These are phyloP conservation scores for Mentha longifolia DNA, from an alignment of 257 asterid species.

Conservation along the genomic window DNA sequence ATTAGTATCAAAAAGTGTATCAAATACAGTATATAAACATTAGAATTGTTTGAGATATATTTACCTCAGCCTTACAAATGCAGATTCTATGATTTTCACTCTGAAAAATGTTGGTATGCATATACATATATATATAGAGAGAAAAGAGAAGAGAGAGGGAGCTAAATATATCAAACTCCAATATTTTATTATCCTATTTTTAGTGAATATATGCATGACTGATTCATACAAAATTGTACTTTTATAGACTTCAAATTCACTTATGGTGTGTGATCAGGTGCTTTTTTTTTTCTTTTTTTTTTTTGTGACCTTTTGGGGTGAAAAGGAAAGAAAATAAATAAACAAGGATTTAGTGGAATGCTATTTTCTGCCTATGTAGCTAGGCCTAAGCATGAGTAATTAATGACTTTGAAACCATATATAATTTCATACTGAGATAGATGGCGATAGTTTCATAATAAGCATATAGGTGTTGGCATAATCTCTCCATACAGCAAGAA, in stretches of 20 bases:
- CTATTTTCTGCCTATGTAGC: neutral
- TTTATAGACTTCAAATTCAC: neutral
- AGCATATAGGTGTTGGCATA: conserved; percentile 16
- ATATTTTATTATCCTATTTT: neutral
- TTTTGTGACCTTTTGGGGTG: neutral
- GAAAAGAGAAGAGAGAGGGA: neutral
- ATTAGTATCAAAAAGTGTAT: no score
- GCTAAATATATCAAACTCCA: neutral
- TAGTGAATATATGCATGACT: neutral
- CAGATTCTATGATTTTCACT: neutral
- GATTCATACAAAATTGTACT: neutral
- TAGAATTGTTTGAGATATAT: no score
- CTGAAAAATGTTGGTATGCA: neutral
- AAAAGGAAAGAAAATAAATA: neutral
- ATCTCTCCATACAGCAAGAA: conserved; percentile 15
- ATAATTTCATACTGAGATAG: neutral
- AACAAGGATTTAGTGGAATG: neutral
- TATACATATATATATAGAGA: neutral
- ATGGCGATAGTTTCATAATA: neutral
- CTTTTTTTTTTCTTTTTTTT: no score
- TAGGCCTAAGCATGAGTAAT: neutral
- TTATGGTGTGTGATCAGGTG: no score
- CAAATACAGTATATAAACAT: no score
- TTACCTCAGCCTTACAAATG: neutral
- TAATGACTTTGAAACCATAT: neutral